Conservation (phyloP, 108 stramenopile genomes). For the Cyclotella choctawhatcheeana region DNA sequence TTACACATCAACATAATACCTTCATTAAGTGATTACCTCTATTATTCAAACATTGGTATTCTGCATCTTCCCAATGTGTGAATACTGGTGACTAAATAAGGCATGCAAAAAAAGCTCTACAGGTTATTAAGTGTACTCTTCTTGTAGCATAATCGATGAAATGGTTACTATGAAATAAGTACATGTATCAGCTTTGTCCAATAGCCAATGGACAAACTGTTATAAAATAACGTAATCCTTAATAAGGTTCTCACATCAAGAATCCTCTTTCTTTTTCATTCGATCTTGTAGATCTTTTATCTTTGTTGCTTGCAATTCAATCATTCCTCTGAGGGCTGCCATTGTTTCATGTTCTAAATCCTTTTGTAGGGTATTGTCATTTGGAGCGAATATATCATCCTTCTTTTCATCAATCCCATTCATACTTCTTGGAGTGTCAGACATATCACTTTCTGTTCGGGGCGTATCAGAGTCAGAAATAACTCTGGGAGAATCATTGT, state of each 20-base stretch:
- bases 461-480: neutral
- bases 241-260: neutral
- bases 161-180: no score
- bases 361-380: slow-evolving; percentile 2
- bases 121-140: no score
- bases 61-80: neutral
- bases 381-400: neutral
- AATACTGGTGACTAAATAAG: neutral
- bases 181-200: no score
- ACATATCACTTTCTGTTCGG: neutral
- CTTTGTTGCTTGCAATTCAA: slow-evolving; percentile 44
- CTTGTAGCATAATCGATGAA: no score
- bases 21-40: slow-evolving; percentile 2
- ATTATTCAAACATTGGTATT: slow-evolving; percentile 5
- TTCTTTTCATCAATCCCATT: neutral
- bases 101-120: neutral
- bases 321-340: slow-evolving; percentile 31
- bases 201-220: neutral
- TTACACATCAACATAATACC: neutral
- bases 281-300: slow-evolving; percentile 45
- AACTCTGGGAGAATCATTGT: neutral
- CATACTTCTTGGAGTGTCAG: neutral
- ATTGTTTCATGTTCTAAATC: slow-evolving; percentile 23
- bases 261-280: neutral
- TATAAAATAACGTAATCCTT: neutral